Percentiles rank a stretch among this genome's conserved stretches.
These are phyloP conservation scores for Cordyceps sp. DNA, from an alignment of 2,329 filamentous ascomycete genomes.

Conservation along the genomic window DNA sequence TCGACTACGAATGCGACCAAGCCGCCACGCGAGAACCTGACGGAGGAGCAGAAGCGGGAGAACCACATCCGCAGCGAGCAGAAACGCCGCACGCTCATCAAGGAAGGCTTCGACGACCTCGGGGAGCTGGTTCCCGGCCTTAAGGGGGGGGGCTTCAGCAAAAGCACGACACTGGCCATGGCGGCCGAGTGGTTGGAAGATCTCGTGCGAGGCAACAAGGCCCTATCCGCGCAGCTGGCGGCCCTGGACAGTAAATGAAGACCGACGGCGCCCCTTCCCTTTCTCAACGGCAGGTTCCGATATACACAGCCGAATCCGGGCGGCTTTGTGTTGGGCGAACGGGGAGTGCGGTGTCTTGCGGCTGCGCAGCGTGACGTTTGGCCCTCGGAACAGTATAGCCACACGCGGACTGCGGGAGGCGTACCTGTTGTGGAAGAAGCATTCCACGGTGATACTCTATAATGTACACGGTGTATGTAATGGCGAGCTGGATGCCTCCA, in stretches of 20 bases:
- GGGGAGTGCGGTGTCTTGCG: no score
- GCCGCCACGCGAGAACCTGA: slow-evolving; percentile 50
- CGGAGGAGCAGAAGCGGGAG: slow-evolving; percentile 64
- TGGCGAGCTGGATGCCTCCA: no score
- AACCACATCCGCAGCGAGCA: slow-evolving; percentile 84
- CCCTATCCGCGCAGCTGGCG: slow-evolving; percentile 36
- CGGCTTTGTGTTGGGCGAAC: no score
- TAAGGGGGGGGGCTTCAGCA: slow-evolving; percentile 60
- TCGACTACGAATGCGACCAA: slow-evolving; percentile 27
- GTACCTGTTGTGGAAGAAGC: no score
- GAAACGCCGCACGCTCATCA: slow-evolving; percentile 67
- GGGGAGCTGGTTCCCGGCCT: slow-evolving; percentile 60
- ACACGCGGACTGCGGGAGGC: no score
- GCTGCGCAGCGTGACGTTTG: no score
- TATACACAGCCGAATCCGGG: no score
- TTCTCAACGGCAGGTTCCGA: no score
- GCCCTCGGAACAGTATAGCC: no score
- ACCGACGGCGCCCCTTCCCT: no score
- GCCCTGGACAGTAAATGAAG: slow-evolving; percentile 12
- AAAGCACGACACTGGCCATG: slow-evolving; percentile 62
- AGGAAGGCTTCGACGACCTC: slow-evolving; percentile 70
- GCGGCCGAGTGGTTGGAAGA: slow-evolving; percentile 66
- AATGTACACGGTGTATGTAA: no score
- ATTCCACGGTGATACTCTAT: no score
- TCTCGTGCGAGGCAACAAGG: slow-evolving; percentile 50